Evolutionary conservation across 1,284 basidiomycete genomes (phyloP).

Genomic region (Tranzscheliella williamsii): DNA sequence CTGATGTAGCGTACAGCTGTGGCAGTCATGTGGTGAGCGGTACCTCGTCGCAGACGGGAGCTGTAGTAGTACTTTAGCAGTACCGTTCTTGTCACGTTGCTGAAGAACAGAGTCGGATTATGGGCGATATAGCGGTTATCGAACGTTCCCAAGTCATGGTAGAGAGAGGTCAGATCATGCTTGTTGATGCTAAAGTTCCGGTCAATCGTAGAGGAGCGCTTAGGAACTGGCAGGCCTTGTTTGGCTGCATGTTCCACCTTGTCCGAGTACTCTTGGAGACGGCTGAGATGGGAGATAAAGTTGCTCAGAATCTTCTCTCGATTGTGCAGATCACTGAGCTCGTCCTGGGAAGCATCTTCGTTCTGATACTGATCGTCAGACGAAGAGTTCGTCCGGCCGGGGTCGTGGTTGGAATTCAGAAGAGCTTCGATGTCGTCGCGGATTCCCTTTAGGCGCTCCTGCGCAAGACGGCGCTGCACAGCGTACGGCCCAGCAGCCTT

Average conservation of each 20-base stretch:
- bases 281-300: constrained; percentile 68
- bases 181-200: constrained; percentile 11
- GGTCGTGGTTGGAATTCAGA: constrained; percentile 5
- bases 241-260: constrained; percentile 24
- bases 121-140: constrained; percentile 90
- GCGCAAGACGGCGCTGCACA: constrained; percentile 73
- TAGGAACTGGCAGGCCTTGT: constrained; percentile 9
- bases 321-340: constrained; percentile 35
- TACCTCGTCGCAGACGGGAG: constrained; percentile 72
- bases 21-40: constrained; percentile 85
- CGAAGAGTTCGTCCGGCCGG: neutral
- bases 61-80: constrained; percentile 88
- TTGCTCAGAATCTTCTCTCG: constrained; percentile 66
- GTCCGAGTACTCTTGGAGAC: constrained; percentile 18
- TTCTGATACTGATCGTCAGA: neutral
- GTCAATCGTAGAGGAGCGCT: constrained; percentile 9
- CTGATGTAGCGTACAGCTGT: constrained; percentile 62
- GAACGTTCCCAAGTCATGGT: constrained; percentile 77
- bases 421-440: constrained; percentile 54
- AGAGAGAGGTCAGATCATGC: constrained; percentile 62
- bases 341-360: constrained; percentile 4
- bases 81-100: constrained; percentile 77
- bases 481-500: constrained; percentile 67
- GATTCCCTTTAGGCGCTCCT: constrained; percentile 63
- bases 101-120: constrained; percentile 80